Base-by-base conservation (phyloP, 805 yeast genomes). In the Kuraishia floccosa region DNA sequence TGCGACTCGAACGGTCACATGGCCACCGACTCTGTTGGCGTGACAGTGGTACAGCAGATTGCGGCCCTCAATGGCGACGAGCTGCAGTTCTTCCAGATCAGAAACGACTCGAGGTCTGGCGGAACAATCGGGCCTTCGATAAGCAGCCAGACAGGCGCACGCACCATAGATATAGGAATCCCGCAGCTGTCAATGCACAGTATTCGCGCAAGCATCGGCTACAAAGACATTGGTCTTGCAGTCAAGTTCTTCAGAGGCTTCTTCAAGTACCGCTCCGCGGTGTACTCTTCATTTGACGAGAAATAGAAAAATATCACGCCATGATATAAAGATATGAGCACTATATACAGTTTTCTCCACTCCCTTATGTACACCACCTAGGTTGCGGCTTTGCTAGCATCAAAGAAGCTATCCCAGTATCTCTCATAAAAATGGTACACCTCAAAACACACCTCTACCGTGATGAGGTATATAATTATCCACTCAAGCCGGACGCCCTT, bases 141-240 rank as follows among this genome's bases (percentile, higher is more conserved):
- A 33, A 60, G 82, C 11, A 54, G 68, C 25, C 70, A 65, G 39
- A 74, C 83, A 1, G 85, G 85, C 34, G 81, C 82, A 3, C 63
- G 83, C 46, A 78, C 89, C 27, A 70, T 81, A 34, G 94, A 83
- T 44, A 53, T 82, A 35, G 94, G 94, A 34, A 77, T 83, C 42
- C 75, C 93, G 3, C 93, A 83, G 55, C 62, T 80, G 43, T 70
- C 89, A 3, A 83, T 83, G 94, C 94, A 83, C 55, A 76, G 85
- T 25, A 78, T 83, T 42, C 68, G 94, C 44, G 93, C 91, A 17
- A 68, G 86, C 10, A 67, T 77, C 19, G 94, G 94, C 25, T 65
- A 82, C 14, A 68, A 74, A 48, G 94, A 84, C 47, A 66, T 81
- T 36, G 85, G 83, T 29, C 60, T 80, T 32, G 93, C 81, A 26